Conservation (phyloP, 768 basidiomycete genomes). For the Rossbeevera mucosa region DNA sequence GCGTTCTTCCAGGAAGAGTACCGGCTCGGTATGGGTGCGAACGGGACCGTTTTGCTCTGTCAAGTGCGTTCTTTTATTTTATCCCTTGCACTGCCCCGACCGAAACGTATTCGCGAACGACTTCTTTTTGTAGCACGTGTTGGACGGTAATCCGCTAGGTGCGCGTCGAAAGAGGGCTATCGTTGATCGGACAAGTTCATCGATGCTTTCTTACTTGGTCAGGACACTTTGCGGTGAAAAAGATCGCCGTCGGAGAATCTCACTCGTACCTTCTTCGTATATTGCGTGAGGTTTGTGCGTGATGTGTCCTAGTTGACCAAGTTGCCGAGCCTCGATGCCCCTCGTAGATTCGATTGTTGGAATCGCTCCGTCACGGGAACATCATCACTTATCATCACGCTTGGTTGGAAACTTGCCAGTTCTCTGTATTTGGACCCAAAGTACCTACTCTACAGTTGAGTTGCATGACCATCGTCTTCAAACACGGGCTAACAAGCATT, state of each 20-base stretch:
- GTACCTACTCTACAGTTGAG: slow-evolving; percentile 84
- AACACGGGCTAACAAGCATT: background rate
- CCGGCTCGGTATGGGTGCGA: slow-evolving; percentile 91
- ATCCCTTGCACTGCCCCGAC: background rate
- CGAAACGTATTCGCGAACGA: background rate
- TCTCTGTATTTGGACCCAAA: slow-evolving; percentile 84
- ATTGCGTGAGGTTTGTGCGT: slow-evolving; percentile 58
- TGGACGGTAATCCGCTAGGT: slow-evolving; percentile 86
- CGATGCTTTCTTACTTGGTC: slow-evolving; percentile 1
- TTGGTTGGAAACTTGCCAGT: slow-evolving; percentile 84
- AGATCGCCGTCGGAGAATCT: slow-evolving; percentile 91
- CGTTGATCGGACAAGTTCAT: background rate
- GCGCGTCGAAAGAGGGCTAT: background rate
- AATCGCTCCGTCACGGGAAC: slow-evolving; percentile 84
- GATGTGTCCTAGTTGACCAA: background rate
- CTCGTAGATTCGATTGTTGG: slow-evolving; percentile 71
- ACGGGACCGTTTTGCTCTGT: slow-evolving; percentile 85
- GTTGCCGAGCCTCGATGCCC: background rate
- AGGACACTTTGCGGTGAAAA: slow-evolving; percentile 93
- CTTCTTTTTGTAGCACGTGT: slow-evolving; percentile 53
- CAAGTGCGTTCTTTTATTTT: slow-evolving; percentile 46
- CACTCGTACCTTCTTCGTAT: slow-evolving; percentile 81
- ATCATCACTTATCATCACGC: slow-evolving; percentile 95
- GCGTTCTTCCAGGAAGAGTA: slow-evolving; percentile 90
- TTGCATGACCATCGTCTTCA: background rate